phyloP scores from a whole-genome alignment of 495 filamentous ascomycete species.

The Aspergillus panamensis region DNA sequence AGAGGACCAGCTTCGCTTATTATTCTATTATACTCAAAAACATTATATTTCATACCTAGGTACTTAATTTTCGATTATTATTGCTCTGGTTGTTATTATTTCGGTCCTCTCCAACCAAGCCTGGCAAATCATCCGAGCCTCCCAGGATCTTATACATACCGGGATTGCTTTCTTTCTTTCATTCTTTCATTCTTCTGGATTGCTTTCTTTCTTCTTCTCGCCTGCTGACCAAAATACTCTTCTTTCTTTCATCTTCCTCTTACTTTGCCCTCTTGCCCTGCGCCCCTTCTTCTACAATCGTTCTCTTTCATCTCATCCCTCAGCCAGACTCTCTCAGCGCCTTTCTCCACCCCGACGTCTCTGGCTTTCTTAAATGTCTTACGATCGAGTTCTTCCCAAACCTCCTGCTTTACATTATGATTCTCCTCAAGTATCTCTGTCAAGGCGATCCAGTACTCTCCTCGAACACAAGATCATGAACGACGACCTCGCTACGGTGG shows the following conservation, averaged over 20 bases:
- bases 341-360: slow-evolving; percentile 14
- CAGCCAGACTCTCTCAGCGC: slow-evolving; percentile 13
- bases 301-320: slow-evolving; percentile 22
- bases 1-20: not conserved
- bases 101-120: slow-evolving; percentile 1
- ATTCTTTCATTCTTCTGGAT: slow-evolving; percentile 17
- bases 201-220: slow-evolving; percentile 9
- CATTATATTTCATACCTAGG: too few relatives aligned
- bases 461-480: slow-evolving; percentile 53
- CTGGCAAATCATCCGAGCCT: slow-evolving; percentile 3
- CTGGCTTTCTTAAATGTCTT: slow-evolving; percentile 48
- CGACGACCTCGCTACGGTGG: slow-evolving; percentile 27
- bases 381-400: slow-evolving; percentile 53
- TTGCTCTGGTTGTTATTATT: not conserved
- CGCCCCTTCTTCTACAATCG: slow-evolving; percentile 12
- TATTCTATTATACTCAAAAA: not conserved
- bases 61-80: too few relatives aligned
- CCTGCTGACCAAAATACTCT: slow-evolving; percentile 6
- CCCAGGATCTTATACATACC: slow-evolving; percentile 10
- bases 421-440: slow-evolving; percentile 28
- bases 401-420: slow-evolving; percentile 48
- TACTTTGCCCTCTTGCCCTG: slow-evolving; percentile 16
- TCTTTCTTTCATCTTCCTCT: slow-evolving; percentile 12
- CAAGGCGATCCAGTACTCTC: slow-evolving; percentile 39
- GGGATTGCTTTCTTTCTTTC: slow-evolving; percentile 13